Conservation (phyloP, 768 basidiomycete genomes). For the Mycena indigotica region DNA sequence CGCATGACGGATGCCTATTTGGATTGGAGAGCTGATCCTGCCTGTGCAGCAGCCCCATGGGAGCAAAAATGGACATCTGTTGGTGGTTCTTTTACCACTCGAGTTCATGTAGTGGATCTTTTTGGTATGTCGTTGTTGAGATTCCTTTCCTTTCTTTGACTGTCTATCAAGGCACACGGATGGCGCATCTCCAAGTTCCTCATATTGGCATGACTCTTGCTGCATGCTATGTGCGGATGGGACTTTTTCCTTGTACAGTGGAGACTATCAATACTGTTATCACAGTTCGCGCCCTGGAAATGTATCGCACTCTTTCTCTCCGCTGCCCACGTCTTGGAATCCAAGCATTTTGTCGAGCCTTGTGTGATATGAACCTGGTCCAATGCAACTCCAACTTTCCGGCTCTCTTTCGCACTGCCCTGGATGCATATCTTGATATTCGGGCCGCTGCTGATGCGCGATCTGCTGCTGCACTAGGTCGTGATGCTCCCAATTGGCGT, state of each 20-base stretch:
- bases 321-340: not conserved
- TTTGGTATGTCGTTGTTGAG: not conserved
- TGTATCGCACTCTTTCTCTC: not conserved
- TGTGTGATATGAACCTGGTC: not conserved
- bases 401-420: conserved; percentile 30
- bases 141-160: not conserved
- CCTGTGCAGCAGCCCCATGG: not conserved
- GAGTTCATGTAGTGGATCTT: not conserved
- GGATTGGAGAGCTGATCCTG: not conserved
- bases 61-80: not conserved
- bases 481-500: conserved; percentile 33
- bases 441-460: conserved; percentile 16
- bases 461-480: conserved; percentile 29
- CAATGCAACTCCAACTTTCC: conserved; percentile 1
- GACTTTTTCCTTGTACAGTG: not conserved
- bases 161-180: not conserved
- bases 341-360: not conserved
- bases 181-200: not conserved
- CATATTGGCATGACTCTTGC: not conserved
- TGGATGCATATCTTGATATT: conserved; percentile 39
- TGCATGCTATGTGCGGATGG: not conserved
- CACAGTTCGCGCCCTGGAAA: not conserved
- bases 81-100: not conserved
- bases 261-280: not conserved
- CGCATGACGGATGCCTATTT: not conserved